Evolutionary conservation across 2,329 filamentous ascomycete genomes (phyloP).

Genomic region (Cladosporium velox): DNA sequence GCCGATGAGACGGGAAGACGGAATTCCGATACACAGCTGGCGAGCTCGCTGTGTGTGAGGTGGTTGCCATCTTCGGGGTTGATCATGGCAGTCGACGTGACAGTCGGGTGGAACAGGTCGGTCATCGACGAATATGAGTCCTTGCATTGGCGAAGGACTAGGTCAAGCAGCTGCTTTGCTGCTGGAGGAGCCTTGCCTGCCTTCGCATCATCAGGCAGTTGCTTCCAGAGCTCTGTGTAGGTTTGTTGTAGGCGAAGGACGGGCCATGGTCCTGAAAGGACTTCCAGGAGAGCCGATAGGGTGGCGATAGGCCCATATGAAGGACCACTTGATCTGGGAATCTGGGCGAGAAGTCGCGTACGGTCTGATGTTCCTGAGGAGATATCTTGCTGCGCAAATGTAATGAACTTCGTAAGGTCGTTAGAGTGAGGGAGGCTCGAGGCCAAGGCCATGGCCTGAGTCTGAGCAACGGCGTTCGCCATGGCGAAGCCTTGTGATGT

Average conservation of each 20-base stretch:
- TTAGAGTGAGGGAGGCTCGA: conserved; percentile 21
- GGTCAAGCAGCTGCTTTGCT: conserved; percentile 26
- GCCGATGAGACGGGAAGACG: conserved; percentile 27
- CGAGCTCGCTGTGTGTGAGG: conserved; percentile 32
- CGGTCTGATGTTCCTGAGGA: conserved; percentile 14
- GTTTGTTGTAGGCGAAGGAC: conserved; percentile 37
- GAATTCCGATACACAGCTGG: conserved; percentile 33
- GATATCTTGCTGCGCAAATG: conserved; percentile 16
- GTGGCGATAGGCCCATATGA: conserved; percentile 32
- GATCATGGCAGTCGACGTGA: conserved; percentile 32
- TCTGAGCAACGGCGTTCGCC: conserved; percentile 18
- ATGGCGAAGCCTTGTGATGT: conserved; percentile 18
- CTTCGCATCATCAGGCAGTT: conserved; percentile 42
- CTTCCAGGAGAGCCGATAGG: conserved; percentile 31
- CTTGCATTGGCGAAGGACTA: conserved; percentile 32
- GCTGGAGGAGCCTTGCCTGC: conserved; percentile 29
- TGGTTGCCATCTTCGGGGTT: conserved; percentile 33
- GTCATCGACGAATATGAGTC: conserved; percentile 32
- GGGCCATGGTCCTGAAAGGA: conserved; percentile 33
- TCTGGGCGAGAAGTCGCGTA: conserved; percentile 24
- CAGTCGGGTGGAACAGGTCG: conserved; percentile 33
- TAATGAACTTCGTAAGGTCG: conserved; percentile 21
- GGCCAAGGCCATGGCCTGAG: conserved; percentile 20
- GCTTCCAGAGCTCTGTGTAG: conserved; percentile 41
- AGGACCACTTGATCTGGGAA: conserved; percentile 26